Evolutionary conservation across 345 rosid species (phyloP).

Genomic region (Gossypium stocksii): DNA sequence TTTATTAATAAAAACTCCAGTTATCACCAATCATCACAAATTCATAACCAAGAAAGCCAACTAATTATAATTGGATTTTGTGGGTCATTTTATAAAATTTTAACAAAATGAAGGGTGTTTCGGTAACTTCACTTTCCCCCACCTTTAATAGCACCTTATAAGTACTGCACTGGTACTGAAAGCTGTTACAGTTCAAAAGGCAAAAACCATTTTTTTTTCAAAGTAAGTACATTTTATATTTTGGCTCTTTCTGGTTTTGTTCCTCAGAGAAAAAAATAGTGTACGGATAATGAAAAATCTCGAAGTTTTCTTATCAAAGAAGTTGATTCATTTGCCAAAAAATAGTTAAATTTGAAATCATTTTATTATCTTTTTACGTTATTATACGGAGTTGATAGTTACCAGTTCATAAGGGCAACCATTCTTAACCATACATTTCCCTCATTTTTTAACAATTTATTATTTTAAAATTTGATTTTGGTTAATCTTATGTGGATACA

Average conservation of each 20-base stretch:
- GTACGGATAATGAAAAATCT: not conserved
- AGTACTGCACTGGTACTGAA: constrained; percentile 1
- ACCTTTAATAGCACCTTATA: constrained; percentile 24
- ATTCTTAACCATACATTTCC: not conserved
- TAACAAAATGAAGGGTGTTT: constrained; percentile 20
- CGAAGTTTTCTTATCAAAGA: too few species aligned
- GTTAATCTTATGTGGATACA: not conserved
- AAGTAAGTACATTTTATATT: not conserved
- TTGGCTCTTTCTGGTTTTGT: not conserved
- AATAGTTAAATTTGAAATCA: not conserved
- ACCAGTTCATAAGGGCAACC: not conserved
- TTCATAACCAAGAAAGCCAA: not conserved
- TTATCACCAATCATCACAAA: constrained; percentile 13
- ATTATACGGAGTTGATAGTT: not conserved
- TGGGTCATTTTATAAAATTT: not conserved
- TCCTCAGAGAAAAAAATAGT: not conserved
- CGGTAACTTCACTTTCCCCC: constrained; percentile 16
- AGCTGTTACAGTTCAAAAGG: constrained; percentile 6
- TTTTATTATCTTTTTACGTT: not conserved
- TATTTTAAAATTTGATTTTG: not conserved
- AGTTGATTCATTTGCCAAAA: not conserved
- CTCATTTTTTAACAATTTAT: not conserved
- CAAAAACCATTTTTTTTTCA: not conserved
- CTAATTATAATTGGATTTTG: not conserved
- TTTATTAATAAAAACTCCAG: constrained; percentile 1